Conservation (phyloP, 192 early-diverging fungal species). For the Piromyces sp. region DNA sequence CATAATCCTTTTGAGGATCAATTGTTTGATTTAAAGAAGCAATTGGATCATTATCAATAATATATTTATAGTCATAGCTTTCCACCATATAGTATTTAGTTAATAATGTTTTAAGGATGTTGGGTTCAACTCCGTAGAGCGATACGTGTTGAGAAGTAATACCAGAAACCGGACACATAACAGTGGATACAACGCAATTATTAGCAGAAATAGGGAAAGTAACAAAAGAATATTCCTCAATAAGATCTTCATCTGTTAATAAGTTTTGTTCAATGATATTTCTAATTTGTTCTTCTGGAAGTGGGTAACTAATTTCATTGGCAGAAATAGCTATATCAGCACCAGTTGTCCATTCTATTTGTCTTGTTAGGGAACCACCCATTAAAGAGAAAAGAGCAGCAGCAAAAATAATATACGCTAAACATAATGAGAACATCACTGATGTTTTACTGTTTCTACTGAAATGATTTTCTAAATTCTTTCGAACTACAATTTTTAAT, state of each 20-base stretch:
- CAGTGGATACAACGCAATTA: not conserved
- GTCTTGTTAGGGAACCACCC: conserved; percentile 2
- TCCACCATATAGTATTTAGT: not conserved
- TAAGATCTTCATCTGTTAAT: not conserved
- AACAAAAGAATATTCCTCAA: conserved; percentile 8
- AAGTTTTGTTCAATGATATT: not conserved
- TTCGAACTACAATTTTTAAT: conserved; percentile 7
- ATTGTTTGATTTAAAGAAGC: not conserved
- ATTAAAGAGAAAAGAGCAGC: conserved; percentile 13
- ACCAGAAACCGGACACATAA: not conserved
- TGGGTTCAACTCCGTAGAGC: conserved; percentile 6
- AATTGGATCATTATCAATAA: not conserved
- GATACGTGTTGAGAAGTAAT: not conserved
- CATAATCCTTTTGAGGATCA: not conserved
- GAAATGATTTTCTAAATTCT: conserved; percentile 10
- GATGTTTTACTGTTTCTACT: conserved; percentile 11
- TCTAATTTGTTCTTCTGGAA: conserved; percentile 6
- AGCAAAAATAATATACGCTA: conserved; percentile 16
- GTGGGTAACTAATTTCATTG: not conserved
- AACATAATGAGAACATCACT: conserved; percentile 11
- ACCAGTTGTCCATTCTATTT: conserved; percentile 10
- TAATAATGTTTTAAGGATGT: conserved; percentile 2
- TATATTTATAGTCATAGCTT: not conserved
- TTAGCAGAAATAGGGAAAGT: not conserved
- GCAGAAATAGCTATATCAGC: conserved; percentile 8